Evolutionary conservation across 495 filamentous ascomycete genomes (phyloP).

Genomic region (Bacidia gigantensis): DNA sequence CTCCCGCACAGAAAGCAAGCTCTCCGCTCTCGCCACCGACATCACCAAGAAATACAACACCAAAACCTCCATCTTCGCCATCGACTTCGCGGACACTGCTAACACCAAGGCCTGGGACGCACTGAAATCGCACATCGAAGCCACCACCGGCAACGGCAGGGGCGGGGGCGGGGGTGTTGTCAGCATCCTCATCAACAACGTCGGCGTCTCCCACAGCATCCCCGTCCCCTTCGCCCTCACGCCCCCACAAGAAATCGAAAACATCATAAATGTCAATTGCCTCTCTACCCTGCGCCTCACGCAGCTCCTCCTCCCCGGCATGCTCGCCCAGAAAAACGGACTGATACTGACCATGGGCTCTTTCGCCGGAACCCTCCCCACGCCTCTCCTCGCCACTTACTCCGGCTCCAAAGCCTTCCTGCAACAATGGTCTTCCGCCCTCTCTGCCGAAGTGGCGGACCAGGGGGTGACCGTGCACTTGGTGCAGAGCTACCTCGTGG

Average conservation of each 20-base stretch:
- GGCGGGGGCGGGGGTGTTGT: too few species aligned
- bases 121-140: slow-evolving; percentile 32
- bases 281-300: slow-evolving; percentile 76
- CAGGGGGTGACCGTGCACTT: slow-evolving; percentile 74
- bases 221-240: slow-evolving; percentile 81
- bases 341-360: slow-evolving; percentile 96
- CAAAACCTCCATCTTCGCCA: slow-evolving; percentile 61
- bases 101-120: slow-evolving; percentile 56
- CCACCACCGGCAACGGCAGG: too few species aligned
- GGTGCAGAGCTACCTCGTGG: slow-evolving; percentile 81
- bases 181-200: slow-evolving; percentile 89
- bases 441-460: slow-evolving; percentile 68
- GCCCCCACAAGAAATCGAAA: slow-evolving; percentile 57
- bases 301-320: slow-evolving; percentile 67
- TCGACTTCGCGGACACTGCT: slow-evolving; percentile 81
- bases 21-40: slow-evolving; percentile 60
- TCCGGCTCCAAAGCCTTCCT: slow-evolving; percentile 97
- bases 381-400: slow-evolving; percentile 89
- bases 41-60: slow-evolving; percentile 48
- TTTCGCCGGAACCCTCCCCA: slow-evolving; percentile 80
- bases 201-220: slow-evolving; percentile 84
- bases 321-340: slow-evolving; percentile 68
- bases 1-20: slow-evolving; percentile 84
- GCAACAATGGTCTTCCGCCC: slow-evolving; percentile 84
- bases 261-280: slow-evolving; percentile 93